Percentiles rank a stretch among this genome's conserved stretches.
Evolutionary conservation across 1,139 yeast species (phyloP).

Genomic region (Pichia inconspicua): DNA sequence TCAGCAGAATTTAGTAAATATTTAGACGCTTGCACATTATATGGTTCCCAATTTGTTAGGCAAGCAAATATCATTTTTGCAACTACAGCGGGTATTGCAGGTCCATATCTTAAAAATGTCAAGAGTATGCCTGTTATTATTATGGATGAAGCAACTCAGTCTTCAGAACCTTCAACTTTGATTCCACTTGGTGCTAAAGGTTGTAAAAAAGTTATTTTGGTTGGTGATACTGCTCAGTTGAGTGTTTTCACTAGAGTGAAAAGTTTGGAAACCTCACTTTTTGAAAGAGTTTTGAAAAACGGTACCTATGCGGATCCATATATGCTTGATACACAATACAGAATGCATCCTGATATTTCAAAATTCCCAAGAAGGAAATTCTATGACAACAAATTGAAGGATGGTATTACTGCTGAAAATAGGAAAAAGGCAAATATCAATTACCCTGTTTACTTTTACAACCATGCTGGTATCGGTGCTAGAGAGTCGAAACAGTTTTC

Average conservation of each 20-base stretch:
- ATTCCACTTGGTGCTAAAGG: conserved; percentile 66
- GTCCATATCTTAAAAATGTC: conserved; percentile 49
- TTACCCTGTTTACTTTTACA: conserved; percentile 24
- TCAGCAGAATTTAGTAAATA: conserved; percentile 35
- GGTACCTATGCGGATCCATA: conserved; percentile 46
- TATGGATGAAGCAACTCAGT: conserved; percentile 65
- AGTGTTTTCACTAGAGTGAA: conserved; percentile 59
- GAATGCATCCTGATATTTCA: conserved; percentile 62
- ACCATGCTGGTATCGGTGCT: conserved; percentile 18
- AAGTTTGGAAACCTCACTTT: conserved; percentile 28
- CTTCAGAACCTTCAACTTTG: conserved; percentile 62
- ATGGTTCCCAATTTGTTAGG: conserved; percentile 43
- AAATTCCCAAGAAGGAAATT: conserved; percentile 53
- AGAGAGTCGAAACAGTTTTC: conserved; percentile 18
- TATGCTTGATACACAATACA: conserved; percentile 65
- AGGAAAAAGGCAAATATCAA: conserved; percentile 26
- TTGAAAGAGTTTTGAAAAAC: conserved; percentile 23
- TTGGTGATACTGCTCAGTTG: conserved; percentile 62
- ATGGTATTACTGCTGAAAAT: conserved; percentile 50
- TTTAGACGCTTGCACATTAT: conserved; percentile 36
- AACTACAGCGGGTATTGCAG: conserved; percentile 67
- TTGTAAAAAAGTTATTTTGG: conserved; percentile 59
- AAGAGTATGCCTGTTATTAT: conserved; percentile 57
- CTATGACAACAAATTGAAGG: conserved; percentile 45
- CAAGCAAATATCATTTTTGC: conserved; percentile 66